These are phyloP conservation scores for Cercospora brassicicola DNA, from an alignment of 2,329 filamentous ascomycete genomes.

Conservation along the genomic window DNA sequence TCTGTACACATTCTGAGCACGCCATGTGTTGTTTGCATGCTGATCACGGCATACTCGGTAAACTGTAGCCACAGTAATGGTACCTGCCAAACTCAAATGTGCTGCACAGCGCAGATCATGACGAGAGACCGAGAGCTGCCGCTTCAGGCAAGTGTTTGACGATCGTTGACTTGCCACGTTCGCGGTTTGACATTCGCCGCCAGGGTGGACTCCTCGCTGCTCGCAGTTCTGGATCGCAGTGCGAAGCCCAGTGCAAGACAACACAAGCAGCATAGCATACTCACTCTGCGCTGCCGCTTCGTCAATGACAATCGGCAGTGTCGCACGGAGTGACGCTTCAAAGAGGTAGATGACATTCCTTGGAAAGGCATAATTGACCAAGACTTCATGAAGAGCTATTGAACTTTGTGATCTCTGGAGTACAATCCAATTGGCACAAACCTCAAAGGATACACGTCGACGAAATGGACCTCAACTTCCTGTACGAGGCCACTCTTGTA, in stretches of 20 bases:
- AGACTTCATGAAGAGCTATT: background rate
- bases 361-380: background rate
- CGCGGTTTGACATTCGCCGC: background rate
- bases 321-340: background rate
- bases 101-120: conserved; percentile 2
- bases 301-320: background rate
- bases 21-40: background rate
- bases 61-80: background rate
- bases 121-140: background rate
- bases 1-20: background rate
- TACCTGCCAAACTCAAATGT: background rate
- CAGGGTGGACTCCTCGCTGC: background rate
- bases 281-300: background rate
- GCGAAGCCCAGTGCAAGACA: background rate
- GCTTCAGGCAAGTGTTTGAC: background rate
- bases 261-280: background rate
- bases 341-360: background rate
- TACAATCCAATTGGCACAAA: background rate
- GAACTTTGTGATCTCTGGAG: background rate
- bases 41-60: conserved; percentile 8
- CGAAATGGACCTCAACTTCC: conserved; percentile 2
- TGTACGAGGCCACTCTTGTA: background rate
- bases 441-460: background rate
- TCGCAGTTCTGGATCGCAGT: background rate
- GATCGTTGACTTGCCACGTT: background rate